phyloP scores from a whole-genome alignment of 164 flowering plant species.

The Piper longum region DNA sequence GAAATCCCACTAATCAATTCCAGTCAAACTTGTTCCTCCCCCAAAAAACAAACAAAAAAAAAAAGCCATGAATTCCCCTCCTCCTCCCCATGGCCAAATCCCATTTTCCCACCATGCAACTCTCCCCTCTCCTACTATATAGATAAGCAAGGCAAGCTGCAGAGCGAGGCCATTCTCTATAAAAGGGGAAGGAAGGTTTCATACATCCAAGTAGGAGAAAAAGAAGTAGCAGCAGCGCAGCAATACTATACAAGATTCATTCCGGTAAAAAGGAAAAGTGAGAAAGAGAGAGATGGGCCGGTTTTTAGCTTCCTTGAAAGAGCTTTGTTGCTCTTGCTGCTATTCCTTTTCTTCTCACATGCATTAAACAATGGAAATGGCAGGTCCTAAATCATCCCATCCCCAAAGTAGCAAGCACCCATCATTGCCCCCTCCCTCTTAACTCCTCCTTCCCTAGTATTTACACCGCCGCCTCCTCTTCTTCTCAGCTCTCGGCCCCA shows the following conservation, averaged over 20 bases:
- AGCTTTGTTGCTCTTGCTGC: slow-evolving; percentile 4
- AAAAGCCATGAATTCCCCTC: background rate
- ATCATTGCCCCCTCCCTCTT: slow-evolving; percentile 11
- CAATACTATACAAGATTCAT: background rate
- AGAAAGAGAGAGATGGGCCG: background rate
- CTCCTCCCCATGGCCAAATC: background rate
- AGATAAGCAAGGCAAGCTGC: too few species aligned
- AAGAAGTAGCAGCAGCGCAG: background rate
- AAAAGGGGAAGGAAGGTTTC: background rate
- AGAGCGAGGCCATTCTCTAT: too few species aligned
- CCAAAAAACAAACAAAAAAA: too few species aligned
- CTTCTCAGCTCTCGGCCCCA: too few species aligned
- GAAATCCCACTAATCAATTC: background rate
- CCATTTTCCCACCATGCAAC: background rate
- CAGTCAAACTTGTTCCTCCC: background rate
- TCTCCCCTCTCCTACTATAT: background rate
- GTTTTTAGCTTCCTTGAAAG: slow-evolving; percentile 3
- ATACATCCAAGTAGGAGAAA: background rate
- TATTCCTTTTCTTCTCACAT: slow-evolving; percentile 19
- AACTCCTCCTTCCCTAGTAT: too few species aligned
- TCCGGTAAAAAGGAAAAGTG: too few species aligned
- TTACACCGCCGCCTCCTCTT: too few species aligned
- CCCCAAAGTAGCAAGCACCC: slow-evolving; percentile 91
- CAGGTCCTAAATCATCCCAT: slow-evolving; percentile 90
- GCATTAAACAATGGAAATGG: slow-evolving; percentile 66